Evolutionary conservation across 106 monocot genomes (phyloP), one percentile per base, ranked within the genome.

Genomic region (Dendrobium chrysotoxum): DNA sequence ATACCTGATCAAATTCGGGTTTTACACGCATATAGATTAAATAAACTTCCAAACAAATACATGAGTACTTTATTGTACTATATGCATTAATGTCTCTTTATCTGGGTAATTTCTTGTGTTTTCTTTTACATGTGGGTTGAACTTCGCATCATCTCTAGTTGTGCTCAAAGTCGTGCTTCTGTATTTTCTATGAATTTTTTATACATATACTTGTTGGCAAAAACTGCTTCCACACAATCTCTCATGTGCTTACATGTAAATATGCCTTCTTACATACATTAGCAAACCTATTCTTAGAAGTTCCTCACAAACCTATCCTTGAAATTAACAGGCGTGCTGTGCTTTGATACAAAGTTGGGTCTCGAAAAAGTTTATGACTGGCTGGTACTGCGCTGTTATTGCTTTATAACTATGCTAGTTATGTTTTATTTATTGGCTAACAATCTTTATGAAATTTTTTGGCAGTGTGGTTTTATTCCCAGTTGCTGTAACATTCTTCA

Each of bases 391-490:
- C 21, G 8, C 71, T 70, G 25, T 23, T 28, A 41, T 40, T 83
- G 35, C n/a, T 78, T 45, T 21, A 72, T 23, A 5, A 76, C 7
- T 70, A 53, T 66, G 35, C 64, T 40, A 61, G 12, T 57, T 39
- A 5, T 28, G 73, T 35, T 40, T 23, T 53, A 1, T 45, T 74
- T 25, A 15, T 31, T 42, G 18, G 42, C 13, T 39, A 7, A 44
- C 38, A 17, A 53, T 30, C 18, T 35, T 78, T 44, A 74, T 68
- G 40, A 45, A 50, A 75, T 83, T 82, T 44, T 82, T 13, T 84
- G 87, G 81, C 96, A 97, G 96, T 64, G 96, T 97, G 7, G 96
- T 97, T 72, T 87, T 97, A 38, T 97, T 97, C 80, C 96, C 96
- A 77, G 96, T 94, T 53, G 96, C 96, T 21, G 89, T 97, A 75